These are phyloP conservation scores for Rhodotorula sp. DNA, from an alignment of 1,284 basidiomycete genomes.

Conservation along the genomic window DNA sequence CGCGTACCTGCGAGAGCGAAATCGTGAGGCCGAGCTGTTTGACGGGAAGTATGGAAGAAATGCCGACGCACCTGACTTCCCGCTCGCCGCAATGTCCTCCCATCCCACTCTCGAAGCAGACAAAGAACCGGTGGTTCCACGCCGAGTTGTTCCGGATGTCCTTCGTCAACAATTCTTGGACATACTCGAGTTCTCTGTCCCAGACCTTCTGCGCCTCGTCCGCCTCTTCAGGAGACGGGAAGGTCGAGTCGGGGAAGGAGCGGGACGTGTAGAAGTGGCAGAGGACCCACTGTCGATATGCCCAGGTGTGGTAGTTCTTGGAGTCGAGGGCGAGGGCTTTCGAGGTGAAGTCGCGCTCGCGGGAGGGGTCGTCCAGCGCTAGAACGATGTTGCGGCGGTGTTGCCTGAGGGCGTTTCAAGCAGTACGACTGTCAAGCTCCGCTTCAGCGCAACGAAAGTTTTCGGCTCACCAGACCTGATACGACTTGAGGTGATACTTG, in stretches of 20 bases:
- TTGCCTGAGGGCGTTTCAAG: constrained; percentile 56
- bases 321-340: constrained; percentile 67
- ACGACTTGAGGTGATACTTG: constrained; percentile 78
- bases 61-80: constrained; percentile 68
- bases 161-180: constrained; percentile 67
- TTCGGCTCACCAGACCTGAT: constrained; percentile 79
- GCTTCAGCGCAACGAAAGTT: too few species aligned
- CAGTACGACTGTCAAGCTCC: accelerated
- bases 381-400: constrained; percentile 75
- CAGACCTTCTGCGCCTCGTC: constrained; percentile 65
- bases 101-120: constrained; percentile 66
- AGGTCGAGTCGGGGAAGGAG: constrained; percentile 15
- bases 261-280: constrained; percentile 63
- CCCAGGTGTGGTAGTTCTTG: constrained; percentile 98
- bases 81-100: constrained; percentile 60
- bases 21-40: background rate
- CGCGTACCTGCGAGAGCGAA: constrained; percentile 50
- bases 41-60: constrained; percentile 38
- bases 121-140: constrained; percentile 97
- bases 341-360: constrained; percentile 77
- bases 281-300: constrained; percentile 85
- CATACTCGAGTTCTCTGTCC: constrained; percentile 72
- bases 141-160: constrained; percentile 96
- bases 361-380: constrained; percentile 55
- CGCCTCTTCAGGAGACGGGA: constrained; percentile 36